Conservation (phyloP, 2,329 filamentous ascomycete genomes). For the Canariomyces notabilis region DNA sequence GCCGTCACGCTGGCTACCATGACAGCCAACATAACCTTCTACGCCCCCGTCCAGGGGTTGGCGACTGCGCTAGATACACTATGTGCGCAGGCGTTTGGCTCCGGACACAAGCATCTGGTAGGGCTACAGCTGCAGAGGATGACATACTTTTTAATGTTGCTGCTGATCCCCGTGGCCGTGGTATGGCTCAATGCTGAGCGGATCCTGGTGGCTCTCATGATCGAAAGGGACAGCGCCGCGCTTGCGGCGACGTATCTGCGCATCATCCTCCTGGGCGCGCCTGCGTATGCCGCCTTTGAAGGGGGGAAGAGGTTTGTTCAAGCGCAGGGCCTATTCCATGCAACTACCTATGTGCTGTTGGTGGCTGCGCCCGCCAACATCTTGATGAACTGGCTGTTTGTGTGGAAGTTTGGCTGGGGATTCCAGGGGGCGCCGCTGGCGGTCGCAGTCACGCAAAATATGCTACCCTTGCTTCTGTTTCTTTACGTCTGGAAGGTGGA, state of each 20-base stretch:
- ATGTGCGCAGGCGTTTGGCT: conserved; percentile 90
- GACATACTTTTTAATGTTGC: conserved; percentile 67
- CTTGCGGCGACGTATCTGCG: conserved; percentile 71
- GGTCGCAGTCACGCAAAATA: conserved; percentile 67
- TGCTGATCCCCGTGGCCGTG: conserved; percentile 65
- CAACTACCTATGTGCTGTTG: conserved; percentile 71
- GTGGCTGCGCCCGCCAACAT: conserved; percentile 73
- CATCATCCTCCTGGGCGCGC: conserved; percentile 64
- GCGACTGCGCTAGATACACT: conserved; percentile 88
- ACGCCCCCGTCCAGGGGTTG: conserved; percentile 75
- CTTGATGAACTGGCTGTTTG: conserved; percentile 72
- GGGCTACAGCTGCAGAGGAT: conserved; percentile 78
- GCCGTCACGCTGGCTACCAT: conserved; percentile 67
- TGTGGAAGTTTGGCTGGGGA: conserved; percentile 64
- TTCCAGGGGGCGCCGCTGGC: conserved; percentile 77
- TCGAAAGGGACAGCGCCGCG: conserved; percentile 64
- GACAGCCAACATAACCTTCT: conserved; percentile 74
- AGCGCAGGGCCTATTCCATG: conserved; percentile 76
- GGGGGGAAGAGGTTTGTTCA: conserved; percentile 75
- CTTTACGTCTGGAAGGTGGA: conserved; percentile 68
- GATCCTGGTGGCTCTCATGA: conserved; percentile 58
- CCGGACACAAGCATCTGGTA: conserved; percentile 82
- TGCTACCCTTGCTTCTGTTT: conserved; percentile 68
- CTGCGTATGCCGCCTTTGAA: conserved; percentile 73
- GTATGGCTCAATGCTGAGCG: conserved; percentile 65